Evolutionary conservation across 208 protist species (phyloP).

Genomic region (Kentomonas sorsogonicus): DNA sequence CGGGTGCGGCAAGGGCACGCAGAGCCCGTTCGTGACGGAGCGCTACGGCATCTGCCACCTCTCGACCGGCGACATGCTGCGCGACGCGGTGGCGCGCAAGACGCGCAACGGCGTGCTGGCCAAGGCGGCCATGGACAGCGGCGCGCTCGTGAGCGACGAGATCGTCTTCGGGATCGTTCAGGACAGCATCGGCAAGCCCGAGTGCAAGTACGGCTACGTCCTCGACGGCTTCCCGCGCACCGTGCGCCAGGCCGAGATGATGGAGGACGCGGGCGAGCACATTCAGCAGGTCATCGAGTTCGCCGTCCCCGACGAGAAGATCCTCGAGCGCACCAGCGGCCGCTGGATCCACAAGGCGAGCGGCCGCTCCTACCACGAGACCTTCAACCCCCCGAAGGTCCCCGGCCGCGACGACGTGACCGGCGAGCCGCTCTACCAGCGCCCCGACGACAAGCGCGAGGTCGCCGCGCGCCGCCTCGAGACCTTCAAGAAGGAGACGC

Average conservation of each 20-base stretch:
- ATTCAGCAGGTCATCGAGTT: conserved; percentile 90
- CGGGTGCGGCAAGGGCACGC: conserved; percentile 93
- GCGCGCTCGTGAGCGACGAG: conserved; percentile 87
- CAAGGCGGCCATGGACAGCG: conserved; percentile 71
- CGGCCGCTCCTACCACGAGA: conserved; percentile 92
- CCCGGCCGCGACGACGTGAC: conserved; percentile 90
- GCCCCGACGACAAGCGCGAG: conserved; percentile 91
- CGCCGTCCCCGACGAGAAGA: conserved; percentile 87
- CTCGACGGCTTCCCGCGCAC: conserved; percentile 95
- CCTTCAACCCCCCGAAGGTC: conserved; percentile 88
- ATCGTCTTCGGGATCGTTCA: conserved; percentile 90
- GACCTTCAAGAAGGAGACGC: conserved; percentile 82
- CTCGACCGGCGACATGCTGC: conserved; percentile 93
- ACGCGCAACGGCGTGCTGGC: conserved; percentile 64
- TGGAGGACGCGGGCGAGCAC: conserved; percentile 75
- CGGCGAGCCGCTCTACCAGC: conserved; percentile 89
- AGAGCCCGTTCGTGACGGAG: conserved; percentile 82
- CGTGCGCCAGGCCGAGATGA: conserved; percentile 84
- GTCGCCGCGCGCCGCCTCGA: conserved; percentile 83
- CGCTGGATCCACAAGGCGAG: conserved; percentile 89
- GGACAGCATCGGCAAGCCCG: conserved; percentile 73
- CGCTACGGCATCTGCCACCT: conserved; percentile 91
- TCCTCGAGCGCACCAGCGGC: conserved; percentile 86
- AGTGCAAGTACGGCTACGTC: conserved; percentile 90
- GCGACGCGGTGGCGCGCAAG: conserved; percentile 68